Evolutionary conservation across 2,329 filamentous ascomycete species (phyloP), one percentile per base, ranked within the genome.

Genomic region (Aspergillus sp.): DNA sequence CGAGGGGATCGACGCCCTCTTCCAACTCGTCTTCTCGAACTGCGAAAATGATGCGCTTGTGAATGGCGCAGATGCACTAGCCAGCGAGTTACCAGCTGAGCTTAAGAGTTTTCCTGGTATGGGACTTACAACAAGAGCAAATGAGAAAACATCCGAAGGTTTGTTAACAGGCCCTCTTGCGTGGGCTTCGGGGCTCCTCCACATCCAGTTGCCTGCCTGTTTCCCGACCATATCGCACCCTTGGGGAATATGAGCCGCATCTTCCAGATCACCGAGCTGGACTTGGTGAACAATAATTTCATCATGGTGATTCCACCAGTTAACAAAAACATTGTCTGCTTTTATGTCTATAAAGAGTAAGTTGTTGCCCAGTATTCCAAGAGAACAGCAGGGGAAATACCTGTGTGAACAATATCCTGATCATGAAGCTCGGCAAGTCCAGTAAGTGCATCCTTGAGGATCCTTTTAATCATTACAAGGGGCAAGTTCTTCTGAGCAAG

Each of bases 31-130:
- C 65, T 44, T 74, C 67, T 55, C 67, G 68, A 53, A 75, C 70
- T 48, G 72, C 71, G 59, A 79, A 76, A 57, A 79, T 73, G 48
- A 79, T 70, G 49, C 68, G 68, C 62, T 75, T 74, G 8, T 75
- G 68, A 48, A 80, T 65, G 15, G 78, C 75, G 62, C 77, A 81
- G 51, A 81, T 79, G 62, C 75, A 79, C 75, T 78, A 54, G 54
- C 53, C 45, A 36, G 30, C 39, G 36, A 48, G 55, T 58, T 22
- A 64, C 17, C 34, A 50, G 43, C 22, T 26, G 24, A 7, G 39
- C 39, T 32, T 49, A 1, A 26, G 24, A 24, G 39, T 15, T 20
- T 44, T 11, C 17, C 15, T 13, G 11, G 39, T 15, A 1, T 20
- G 11, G 18, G 11, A 60, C 59, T 60, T 64, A 70, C 68, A 24